phyloP scores from a whole-genome alignment of 176 grass and related monocot genomes.

The Luzula sylvatica region DNA sequence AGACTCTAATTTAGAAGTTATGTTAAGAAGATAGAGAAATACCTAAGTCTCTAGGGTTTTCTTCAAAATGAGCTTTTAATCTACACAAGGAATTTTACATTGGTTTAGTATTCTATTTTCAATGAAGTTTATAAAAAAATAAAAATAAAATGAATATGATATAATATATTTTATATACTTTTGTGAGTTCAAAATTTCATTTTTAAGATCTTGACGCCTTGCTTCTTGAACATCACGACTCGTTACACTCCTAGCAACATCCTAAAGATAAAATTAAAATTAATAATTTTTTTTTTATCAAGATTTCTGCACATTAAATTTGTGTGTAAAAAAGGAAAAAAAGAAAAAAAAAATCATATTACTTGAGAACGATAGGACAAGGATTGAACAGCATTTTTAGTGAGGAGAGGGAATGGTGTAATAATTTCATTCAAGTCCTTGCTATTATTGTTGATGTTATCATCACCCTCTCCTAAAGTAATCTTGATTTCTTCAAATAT shows the following conservation, averaged over 20 bases:
- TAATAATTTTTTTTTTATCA: not conserved
- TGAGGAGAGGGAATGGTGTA: conserved; percentile 69
- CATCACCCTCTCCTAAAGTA: conserved; percentile 31
- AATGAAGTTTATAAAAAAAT: not conserved
- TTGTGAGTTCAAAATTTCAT: conserved; percentile 97
- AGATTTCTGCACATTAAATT: no score
- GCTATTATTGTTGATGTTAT: conserved; percentile 8
- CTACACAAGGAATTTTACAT: conserved; percentile 28
- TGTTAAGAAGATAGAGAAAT: no score
- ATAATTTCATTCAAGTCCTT: conserved; percentile 40
- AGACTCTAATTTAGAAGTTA: no score
- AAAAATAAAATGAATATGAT: not conserved
- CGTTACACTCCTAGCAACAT: conserved; percentile 89
- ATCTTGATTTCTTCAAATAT: conserved; percentile 51
- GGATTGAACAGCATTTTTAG: conserved; percentile 61
- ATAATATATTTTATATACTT: conserved; percentile 41
- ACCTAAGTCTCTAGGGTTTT: conserved; percentile 93
- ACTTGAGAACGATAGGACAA: conserved; percentile 87
- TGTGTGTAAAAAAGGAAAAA: conserved; percentile 19
- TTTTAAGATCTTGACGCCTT: conserved; percentile 79
- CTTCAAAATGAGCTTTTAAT: conserved; percentile 95
- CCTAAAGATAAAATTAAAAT: conserved; percentile 26
- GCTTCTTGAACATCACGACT: conserved; percentile 80
- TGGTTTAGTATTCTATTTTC: no score
- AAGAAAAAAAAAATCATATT: conserved; percentile 8